Evolutionary conservation across 169 alveolate species (phyloP), one percentile per base, ranked within the genome.

Genomic region (Eimeria nieschulzi): DNA sequence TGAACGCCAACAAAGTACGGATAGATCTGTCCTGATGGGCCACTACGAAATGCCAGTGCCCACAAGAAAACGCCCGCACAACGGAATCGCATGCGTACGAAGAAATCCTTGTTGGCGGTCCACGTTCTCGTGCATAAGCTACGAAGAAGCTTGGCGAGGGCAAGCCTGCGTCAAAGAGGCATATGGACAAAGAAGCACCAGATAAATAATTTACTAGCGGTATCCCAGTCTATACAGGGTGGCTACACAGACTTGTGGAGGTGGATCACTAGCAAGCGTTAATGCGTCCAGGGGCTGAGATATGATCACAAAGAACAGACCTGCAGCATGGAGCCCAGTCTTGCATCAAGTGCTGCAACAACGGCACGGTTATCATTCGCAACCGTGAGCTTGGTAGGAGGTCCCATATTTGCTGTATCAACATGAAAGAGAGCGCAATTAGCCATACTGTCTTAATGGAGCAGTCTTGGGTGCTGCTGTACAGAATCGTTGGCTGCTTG

Each of bases 301-400:
- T 2, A 21, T 26, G 46, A 51, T 8, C 26, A 8, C 21, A 19
- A 21, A 39, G 46, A 2, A 39, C 90, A 19, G 23, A 82, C 90
- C 90, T 82, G 78, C 90, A 82, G 78, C 90, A 82, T 8, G 90
- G 90, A 55, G 90, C 90, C 51, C 56, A 68, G 78, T 82, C 90
- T 53, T 82, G 53, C 61, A 82, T 17, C 76, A 82, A 82, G 90
- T 21, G 33, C 78, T 39, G 90, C 64, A 82, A 19, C 78, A 82
- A 39, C 61, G 90, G 90, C 76, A 61, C 8, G 46, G 59, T 63
- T 82, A 61, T 10, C 64, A 10, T 63, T 26, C 64, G 90, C 51
- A 59, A 13, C 21, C 63, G 26, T 2, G 26, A 76, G 19, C 12
- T 26, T 12, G 90, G 63, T 13, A 82, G 64, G 9, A 10, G 39